Evolutionary conservation across 179 eudicot genomes (phyloP), one percentile per base, ranked within the genome.

Genomic region (Spinacia oleracea): DNA sequence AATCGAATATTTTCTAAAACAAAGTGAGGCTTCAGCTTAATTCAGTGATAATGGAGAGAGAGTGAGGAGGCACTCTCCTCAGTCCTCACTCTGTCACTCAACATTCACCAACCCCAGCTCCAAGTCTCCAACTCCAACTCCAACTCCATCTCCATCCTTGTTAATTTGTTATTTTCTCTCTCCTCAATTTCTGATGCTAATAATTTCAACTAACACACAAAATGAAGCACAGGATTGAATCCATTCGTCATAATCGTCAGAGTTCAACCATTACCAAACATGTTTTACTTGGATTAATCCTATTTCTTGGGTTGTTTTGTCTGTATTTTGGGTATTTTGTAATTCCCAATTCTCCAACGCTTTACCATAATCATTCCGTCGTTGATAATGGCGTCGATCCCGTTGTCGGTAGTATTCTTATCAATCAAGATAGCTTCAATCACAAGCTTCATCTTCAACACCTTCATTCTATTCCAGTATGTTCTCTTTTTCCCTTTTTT

Each of bases 381-480:
- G 51, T 29, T 27, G 8, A 72, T 0, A 79, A 80, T 29, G 95
- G 86, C 5, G 71, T 71, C 6, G 93, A 87, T 80, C 90, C 90
- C 11, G 81, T 89, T 48, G 29, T 77, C 78, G 79, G 83, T 23
- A 67, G 86, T 58, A 69, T 79, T 35, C 75, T 75, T 60, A 51
- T 70, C 18, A 75, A 77, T 20, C 73, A 74, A 9, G 83, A 87
- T 46, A 77, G 74, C 43, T 72, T 71, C 35, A 84, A 75, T 35
- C 76, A 77, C 4, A 15, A 72, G 70, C 70, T 73, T 2, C 81
- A 81, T 69, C 81, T 78, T 51, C 84, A 77, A 14, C 79, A 87
- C 69, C 83, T 75, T 31, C 85, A 82, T 77, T 81, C 83, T 72
- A 73, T 88, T 55, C 96, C 90, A 25, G 93, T 91, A 81, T 62